Percentiles rank a stretch among this genome's conserved stretches.
Conservation (phyloP, 2,329 filamentous ascomycete species). For the Chaetomium globosum region DNA sequence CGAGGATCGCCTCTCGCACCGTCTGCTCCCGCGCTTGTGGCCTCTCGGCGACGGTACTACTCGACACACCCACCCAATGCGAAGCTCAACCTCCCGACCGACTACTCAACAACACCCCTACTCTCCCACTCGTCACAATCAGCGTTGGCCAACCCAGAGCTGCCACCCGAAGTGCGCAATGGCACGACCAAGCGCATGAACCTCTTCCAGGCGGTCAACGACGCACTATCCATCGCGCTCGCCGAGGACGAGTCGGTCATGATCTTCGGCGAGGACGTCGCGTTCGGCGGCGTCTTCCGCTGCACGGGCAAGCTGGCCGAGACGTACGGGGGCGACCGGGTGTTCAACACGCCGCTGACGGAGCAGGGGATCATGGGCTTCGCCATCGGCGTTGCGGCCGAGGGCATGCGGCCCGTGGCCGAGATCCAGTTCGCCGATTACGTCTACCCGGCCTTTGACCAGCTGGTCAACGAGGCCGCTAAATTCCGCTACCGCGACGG, state of each 20-base stretch:
- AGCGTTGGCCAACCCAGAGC: constrained; percentile 70
- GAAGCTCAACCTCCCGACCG: constrained; percentile 79
- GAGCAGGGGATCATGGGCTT: constrained; percentile 96
- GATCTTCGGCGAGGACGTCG: constrained; percentile 94
- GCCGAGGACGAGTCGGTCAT: constrained; percentile 82
- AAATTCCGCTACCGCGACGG: constrained; percentile 82
- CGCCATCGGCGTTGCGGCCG: constrained; percentile 83
- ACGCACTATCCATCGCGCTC: constrained; percentile 80
- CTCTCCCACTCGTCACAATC: constrained; percentile 77
- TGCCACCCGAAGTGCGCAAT: constrained; percentile 66
- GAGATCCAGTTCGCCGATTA: constrained; percentile 98
- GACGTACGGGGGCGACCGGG: constrained; percentile 81
- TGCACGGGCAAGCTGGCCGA: constrained; percentile 90
- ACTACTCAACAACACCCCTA: constrained; percentile 80
- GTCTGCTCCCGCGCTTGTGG: constrained; percentile 12
- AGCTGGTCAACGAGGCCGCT: constrained; percentile 89
- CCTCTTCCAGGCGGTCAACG: constrained; percentile 90
- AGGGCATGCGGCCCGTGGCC: constrained; percentile 89
- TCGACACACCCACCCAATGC: constrained; percentile 63
- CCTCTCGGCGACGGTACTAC: constrained; percentile 50
- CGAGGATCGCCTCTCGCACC: constrained; percentile 18
- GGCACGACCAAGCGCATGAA: constrained; percentile 84
- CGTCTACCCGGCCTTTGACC: constrained; percentile 88
- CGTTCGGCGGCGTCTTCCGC: constrained; percentile 94
- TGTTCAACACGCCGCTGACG: constrained; percentile 94